Base-by-base conservation (phyloP, 805 yeast species). In the Cyberlindnera suaveolens region DNA sequence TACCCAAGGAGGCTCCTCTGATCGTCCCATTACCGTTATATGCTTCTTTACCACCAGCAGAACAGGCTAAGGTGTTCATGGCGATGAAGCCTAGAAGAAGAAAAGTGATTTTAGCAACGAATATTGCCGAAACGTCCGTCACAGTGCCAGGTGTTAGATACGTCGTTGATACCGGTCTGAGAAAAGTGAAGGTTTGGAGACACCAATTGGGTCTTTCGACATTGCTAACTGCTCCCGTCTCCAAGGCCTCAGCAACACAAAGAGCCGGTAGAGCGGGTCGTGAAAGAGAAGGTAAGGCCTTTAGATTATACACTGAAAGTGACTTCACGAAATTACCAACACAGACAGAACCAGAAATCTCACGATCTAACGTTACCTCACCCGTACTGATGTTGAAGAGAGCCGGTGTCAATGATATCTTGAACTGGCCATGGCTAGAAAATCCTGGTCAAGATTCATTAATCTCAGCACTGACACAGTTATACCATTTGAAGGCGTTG, bases 201-300 rank as follows among this genome's bases (percentile, higher is more conserved):
- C 96, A 91, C 56, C 89, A 83, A 52, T 67, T 93, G 33, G 97
- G 97, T 0, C 72, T 93, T 30, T 91, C 96, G n/a, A 85, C 97
- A 0, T 74, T 93, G 56, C 67, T 93, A 40, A 90, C 96, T 0
- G 88, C 93, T 1, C 93, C 99, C 1, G 82, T 93, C 18, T 89
- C 98, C 0, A 87, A 85, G 56, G 95, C 98, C 0, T 85, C 96
- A 33, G 99, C 98, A 0, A 77, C 85, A 31, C 99, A 93, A 67
- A 72, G 99, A 64, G 80, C 90, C 37, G 99, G 99, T 62, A 85
- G 99, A 72, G 98, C 99, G n/a, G 99, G 99, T 48, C 87, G 99
- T 78, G 98, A 93, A 65, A 74, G 80, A 15, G 78, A 84, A 27
- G 99, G 99, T 35, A 91, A 91, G 61, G 86, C 93, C 36, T 93